Evolutionary conservation across 2,329 filamentous ascomycete species (phyloP), one percentile per base, ranked within the genome.

Genomic region (Aspergillus brunneoviolaceus): DNA sequence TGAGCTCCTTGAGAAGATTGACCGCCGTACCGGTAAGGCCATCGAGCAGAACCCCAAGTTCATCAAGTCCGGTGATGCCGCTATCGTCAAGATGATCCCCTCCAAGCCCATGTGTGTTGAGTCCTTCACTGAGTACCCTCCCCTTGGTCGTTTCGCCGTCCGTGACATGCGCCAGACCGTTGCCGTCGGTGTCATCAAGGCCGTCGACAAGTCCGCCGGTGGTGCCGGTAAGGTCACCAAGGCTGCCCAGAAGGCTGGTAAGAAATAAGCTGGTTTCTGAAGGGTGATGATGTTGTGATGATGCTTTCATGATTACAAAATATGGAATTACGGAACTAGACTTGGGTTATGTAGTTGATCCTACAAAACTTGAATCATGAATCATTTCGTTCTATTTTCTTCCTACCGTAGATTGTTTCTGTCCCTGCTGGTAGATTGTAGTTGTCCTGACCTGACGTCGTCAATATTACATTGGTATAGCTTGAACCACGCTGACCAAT

Each of bases 101-200:
- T 97, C 94, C 86, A 99, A 99, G 93, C 95, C 95, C 81, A 99
- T 99, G 95, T 99, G 95, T 84, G 95, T 99, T 83, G 95, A 99
- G 92, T 86, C 95, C 75, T 99, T 98, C 92, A 97, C 93, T 77
- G 92, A 97, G 80, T 99, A 98, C 88, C 94, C 95, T 78, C 95
- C 95, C 82, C 92, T 99, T 76, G 95, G 95, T 82, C 94, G 95
- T 89, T 99, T 99, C 88, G 95, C 95, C 82, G 95, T 99, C 87
- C 94, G 94, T 90, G 94, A 97, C 85, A 97, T 97, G 93, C 5
- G 35, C 1, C 59, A 62, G 51, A 72, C 71, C 56, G 71, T 73
- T 31, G 71, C 71, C 16, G 71, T 73, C 51, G 72, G 72, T 63
- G 72, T 74, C 61, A 70, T 74, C 57, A 96, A 96, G 88, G 83